phyloP scores from a whole-genome alignment of 2,329 filamentous ascomycete genomes.

The Ambrosiella cleistominuta region DNA sequence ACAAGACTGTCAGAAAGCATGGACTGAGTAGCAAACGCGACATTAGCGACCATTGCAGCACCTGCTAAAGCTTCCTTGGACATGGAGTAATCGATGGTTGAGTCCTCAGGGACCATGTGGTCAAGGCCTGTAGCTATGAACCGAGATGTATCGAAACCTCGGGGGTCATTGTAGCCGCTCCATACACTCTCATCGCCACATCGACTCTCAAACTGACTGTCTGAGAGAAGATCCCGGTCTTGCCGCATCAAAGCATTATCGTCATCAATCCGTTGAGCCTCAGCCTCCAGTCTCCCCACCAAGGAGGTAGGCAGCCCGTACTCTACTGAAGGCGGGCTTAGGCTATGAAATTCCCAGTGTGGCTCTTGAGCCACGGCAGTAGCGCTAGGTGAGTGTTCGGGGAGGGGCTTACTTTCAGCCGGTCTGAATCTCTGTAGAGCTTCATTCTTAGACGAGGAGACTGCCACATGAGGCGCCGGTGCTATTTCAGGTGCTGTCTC shows the following conservation, averaged over 20 bases:
- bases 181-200: too few relatives aligned
- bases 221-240: neutral
- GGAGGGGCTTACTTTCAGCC: conserved; percentile 2
- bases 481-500: neutral
- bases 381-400: neutral
- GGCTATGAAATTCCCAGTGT: neutral
- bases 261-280: conserved; percentile 2
- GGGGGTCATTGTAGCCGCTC: too few relatives aligned
- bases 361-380: neutral
- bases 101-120: too few relatives aligned
- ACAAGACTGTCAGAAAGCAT: conserved; percentile 9
- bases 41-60: conserved; percentile 11
- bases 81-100: neutral
- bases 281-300: neutral
- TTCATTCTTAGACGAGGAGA: neutral
- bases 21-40: conserved; percentile 10
- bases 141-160: too few relatives aligned
- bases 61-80: conserved; percentile 5
- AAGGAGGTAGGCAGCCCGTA: neutral
- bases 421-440: neutral
- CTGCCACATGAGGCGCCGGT: neutral
- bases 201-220: too few relatives aligned
- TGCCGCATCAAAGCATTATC: neutral
- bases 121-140: too few relatives aligned
- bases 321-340: neutral